Base-by-base conservation (phyloP, 257 asterid genomes). In the Plantago major region DNA sequence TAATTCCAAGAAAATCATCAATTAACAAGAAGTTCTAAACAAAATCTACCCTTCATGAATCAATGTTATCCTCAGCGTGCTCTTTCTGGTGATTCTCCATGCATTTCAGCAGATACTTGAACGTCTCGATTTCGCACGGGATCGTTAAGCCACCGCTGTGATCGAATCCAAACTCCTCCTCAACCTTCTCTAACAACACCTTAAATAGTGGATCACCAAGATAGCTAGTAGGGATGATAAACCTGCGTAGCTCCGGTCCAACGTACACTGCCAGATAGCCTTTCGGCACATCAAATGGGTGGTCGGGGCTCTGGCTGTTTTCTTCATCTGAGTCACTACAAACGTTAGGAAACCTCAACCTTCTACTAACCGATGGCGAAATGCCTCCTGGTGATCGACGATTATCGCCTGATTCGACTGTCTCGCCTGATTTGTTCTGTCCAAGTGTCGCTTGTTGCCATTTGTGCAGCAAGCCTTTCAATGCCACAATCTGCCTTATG, bases 141-240 rank as follows among this genome's bases (percentile, higher is more conserved):
- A 82, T 79, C 0, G 82, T 79, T 49, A 82, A 82, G 26, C 79
- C 86, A 3, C 89, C 89, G 37, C 74, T 65, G 37, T 82, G 82
- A 73, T 82, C 89, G 28, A 79, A 82, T 62, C 86, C 89, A 73
- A 82, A 82, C 79, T 82, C 89, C 80, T 82, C 89, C 81, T 82
- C 89, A 16, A 69, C 84, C 67, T 82, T 82, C 14, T 82, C 86
- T 19, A 82, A 66, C 74, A 82, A 45, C 55, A 79, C 79, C 68
- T 82, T 82, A 61, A 82, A 82, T 68, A 82, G 64, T 11, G 82
- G 86, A 68, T 79, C 81, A 55, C 79, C 67, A n/a, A 82, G 86
- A 68, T 82, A 82, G 67, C 77, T 71, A 38, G 89, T 82, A 12
- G 89, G 89, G 46, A 82, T 79, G 47, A 79, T 82, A 45, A 82